Evolutionary conservation across 768 basidiomycete species (phyloP).

Genomic region (Psilocybe cyanescens): DNA sequence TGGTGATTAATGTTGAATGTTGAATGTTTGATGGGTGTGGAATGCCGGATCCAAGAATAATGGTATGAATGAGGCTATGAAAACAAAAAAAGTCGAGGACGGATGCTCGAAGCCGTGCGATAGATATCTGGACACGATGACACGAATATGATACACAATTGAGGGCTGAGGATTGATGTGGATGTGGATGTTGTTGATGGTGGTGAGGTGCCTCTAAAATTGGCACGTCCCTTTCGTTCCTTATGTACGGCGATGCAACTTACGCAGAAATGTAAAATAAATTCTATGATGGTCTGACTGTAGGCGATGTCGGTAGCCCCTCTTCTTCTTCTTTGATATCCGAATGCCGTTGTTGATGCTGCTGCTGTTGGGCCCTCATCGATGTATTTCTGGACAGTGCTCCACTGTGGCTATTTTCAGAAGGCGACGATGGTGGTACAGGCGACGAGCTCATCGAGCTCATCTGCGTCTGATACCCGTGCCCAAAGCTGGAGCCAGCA

Average conservation of each 20-base stretch:
- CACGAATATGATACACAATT: not conserved
- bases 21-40: not conserved
- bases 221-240: not conserved
- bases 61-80: not conserved
- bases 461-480: constrained; percentile 16
- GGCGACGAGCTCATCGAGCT: constrained; percentile 19
- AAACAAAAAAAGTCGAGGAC: not conserved
- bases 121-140: not conserved
- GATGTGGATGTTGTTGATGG: not conserved
- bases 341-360: constrained; percentile 21
- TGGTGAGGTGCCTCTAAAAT: not conserved
- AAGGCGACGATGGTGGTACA: constrained; percentile 18
- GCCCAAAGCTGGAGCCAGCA: constrained; percentile 23
- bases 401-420: constrained; percentile 14
- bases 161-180: not conserved
- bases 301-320: constrained; percentile 7
- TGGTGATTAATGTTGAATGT: not conserved
- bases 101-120: not conserved
- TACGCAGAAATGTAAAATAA: not conserved
- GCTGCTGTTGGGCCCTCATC: constrained; percentile 14
- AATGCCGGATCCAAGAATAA: not conserved
- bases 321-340: constrained; percentile 27
- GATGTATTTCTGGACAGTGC: constrained; percentile 24
- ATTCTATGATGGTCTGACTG: not conserved
- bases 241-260: too few relatives aligned